These are phyloP conservation scores for Phytopythium mirpurense DNA, from an alignment of 352 stramenopile species.

Conservation along the genomic window DNA sequence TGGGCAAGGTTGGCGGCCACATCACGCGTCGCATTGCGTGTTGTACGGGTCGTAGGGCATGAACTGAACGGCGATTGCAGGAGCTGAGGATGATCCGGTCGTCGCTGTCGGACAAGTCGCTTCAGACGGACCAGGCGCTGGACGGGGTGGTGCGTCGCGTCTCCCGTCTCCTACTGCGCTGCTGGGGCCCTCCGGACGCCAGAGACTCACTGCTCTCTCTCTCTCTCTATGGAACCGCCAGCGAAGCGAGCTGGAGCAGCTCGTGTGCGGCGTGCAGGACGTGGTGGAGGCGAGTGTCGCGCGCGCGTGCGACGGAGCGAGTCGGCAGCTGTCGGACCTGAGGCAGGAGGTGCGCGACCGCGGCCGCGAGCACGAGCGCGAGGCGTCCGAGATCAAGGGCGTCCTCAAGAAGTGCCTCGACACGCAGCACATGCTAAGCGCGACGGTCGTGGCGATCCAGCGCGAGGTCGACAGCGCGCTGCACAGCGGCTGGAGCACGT, in stretches of 20 bases:
- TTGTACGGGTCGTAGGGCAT: no score
- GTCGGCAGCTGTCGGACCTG: not conserved
- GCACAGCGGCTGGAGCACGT: not conserved
- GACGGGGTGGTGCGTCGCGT: conserved; percentile 27
- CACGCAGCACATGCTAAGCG: conserved; percentile 54
- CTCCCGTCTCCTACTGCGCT: no score
- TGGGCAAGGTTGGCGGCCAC: conserved; percentile 32
- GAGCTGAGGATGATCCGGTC: conserved; percentile 49
- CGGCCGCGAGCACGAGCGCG: conserved; percentile 1
- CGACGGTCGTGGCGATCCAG: conserved; percentile 50
- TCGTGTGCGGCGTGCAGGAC: conserved; percentile 20
- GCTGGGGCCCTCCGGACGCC: no score
- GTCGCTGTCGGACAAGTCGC: conserved; percentile 52
- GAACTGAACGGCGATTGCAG: conserved; percentile 10
- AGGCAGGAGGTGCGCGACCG: not conserved
- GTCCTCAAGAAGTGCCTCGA: conserved; percentile 53
- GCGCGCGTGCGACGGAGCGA: not conserved
- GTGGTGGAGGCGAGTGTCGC: not conserved
- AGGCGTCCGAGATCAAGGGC: conserved; percentile 29
- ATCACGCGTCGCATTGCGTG: not conserved
- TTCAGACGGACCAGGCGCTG: conserved; percentile 39
- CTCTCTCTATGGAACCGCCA: conserved; percentile 3
- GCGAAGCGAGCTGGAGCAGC: conserved; percentile 23
- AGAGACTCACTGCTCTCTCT: not conserved
- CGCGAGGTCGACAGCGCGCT: conserved; percentile 40